Evolutionary conservation across 129 eudicot species (phyloP), one percentile per base, ranked within the genome.

Genomic region (Helianthus tuberosus): DNA sequence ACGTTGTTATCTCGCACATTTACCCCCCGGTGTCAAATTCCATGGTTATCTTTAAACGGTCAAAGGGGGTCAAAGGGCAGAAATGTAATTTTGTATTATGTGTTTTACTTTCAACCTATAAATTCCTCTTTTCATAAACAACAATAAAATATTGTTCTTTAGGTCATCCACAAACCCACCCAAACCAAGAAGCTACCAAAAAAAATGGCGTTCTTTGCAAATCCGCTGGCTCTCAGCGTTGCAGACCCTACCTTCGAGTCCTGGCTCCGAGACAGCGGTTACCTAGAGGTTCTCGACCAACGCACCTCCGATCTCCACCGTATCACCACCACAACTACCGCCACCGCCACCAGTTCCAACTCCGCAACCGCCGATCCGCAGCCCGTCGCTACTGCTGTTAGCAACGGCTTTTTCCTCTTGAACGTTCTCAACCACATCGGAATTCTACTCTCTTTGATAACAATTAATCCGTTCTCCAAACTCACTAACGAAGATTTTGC

Each of bases 261-360:
- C 14, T 94, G 98, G 98, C 93, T 94, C 68, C 97, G 98, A 4
- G 97, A 94, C 74, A 76, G 82, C 72, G 97, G 97, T 73, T 94
- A 90, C 89, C 93, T 94, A 59, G 96, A 90, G 64, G 25, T 90
- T 51, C 89, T 94, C 75, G 98, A 94, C 90, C 97, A 90, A 49
- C 90, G 92, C 1, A 88, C 96, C 81, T 75, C 96, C 89, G 89
- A 88, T 72, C 93, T 90, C 91, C 89, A 89, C 88, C 96, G 88
- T 60, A 77, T 79, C 86, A 72, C 89, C 80, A 1, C 91, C 81
- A 3, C 96, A 51, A 3, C 82, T 77, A 4, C 85, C 59, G 3
- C 81, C 61, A 5, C 79, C 58, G 49, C 77, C 79, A 11, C 68
- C 70, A 58, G 57, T 50, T 64, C 84, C 48, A 44, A 64, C 80